Percentiles rank a stretch among this genome's conserved stretches.
Conservation (phyloP, 2,329 filamentous ascomycete species). For the Hypoxylon sp. region DNA sequence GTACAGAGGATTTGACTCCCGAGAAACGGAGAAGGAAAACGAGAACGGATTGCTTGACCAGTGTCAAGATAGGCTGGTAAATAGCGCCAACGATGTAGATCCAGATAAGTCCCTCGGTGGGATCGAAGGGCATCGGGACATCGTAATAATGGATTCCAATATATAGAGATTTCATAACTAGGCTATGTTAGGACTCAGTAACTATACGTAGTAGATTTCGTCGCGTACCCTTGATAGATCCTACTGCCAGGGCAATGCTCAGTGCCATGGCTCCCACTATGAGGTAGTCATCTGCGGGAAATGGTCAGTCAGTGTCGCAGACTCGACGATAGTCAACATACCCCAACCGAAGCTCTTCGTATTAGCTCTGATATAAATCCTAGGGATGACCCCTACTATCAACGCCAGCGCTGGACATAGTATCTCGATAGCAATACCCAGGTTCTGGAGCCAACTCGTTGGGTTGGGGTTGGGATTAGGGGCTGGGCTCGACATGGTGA, state of each 20-base stretch:
- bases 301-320: neutral
- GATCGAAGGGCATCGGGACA: constrained; percentile 27
- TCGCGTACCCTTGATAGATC: constrained; percentile 27
- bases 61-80: constrained; percentile 55
- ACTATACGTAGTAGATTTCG: too few species aligned
- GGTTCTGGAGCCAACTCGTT: constrained; percentile 34
- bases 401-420: constrained; percentile 45
- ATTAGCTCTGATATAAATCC: constrained; percentile 43
- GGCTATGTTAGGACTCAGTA: neutral
- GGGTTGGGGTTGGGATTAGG: constrained; percentile 27
- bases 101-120: constrained; percentile 41
- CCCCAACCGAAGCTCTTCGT: constrained; percentile 44
- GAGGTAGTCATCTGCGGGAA: constrained; percentile 39
- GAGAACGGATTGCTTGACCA: constrained; percentile 55
- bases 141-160: constrained; percentile 35
- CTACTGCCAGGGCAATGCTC: constrained; percentile 27
- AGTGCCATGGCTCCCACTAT: constrained; percentile 39
- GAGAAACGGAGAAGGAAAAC: constrained; percentile 53
- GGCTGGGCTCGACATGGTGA: constrained; percentile 32
- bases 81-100: constrained; percentile 50
- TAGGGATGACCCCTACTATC: constrained; percentile 39
- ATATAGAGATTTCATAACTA: constrained; percentile 29
- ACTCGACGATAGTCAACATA: constrained; percentile 25
- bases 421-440: constrained; percentile 44
- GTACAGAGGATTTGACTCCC: constrained; percentile 46